Evolutionary conservation across 306 rosid species (phyloP).

Genomic region (Abrus precatorius): DNA sequence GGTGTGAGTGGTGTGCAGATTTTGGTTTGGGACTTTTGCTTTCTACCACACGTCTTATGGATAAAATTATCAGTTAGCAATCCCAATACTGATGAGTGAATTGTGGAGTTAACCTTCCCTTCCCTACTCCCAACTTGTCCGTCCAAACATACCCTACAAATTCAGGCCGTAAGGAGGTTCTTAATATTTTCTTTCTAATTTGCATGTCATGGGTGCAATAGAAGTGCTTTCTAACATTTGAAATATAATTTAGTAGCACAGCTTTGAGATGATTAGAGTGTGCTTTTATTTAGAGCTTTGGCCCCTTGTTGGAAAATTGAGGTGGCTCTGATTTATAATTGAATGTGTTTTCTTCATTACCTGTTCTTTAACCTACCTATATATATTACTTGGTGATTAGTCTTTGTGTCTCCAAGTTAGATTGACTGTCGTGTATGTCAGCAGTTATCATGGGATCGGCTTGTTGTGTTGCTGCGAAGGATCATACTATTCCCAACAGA

Average conservation of each 20-base stretch:
- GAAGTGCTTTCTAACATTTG: constrained; percentile 1
- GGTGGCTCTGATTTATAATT: constrained; percentile 11
- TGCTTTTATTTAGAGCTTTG: constrained; percentile 29
- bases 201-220: background rate
- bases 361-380: constrained; percentile 7
- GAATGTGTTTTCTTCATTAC: background rate
- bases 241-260: background rate
- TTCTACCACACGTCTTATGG: background rate
- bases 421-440: constrained; percentile 34
- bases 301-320: constrained; percentile 8
- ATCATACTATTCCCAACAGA: constrained; percentile 48
- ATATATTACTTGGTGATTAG: background rate
- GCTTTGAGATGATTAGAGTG: constrained; percentile 6
- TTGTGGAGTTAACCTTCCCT: background rate
- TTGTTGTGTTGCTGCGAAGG: constrained; percentile 67
- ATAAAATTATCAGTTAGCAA: constrained; percentile 9
- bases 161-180: background rate
- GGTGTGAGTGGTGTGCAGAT: background rate
- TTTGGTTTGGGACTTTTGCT: constrained; percentile 21
- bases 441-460: constrained; percentile 63
- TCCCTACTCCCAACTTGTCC: background rate
- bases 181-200: background rate
- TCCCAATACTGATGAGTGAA: background rate
- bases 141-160: background rate
- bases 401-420: background rate